phyloP scores from a whole-genome alignment of 164 flowering plant species.

The Cinnamomum micranthum region DNA sequence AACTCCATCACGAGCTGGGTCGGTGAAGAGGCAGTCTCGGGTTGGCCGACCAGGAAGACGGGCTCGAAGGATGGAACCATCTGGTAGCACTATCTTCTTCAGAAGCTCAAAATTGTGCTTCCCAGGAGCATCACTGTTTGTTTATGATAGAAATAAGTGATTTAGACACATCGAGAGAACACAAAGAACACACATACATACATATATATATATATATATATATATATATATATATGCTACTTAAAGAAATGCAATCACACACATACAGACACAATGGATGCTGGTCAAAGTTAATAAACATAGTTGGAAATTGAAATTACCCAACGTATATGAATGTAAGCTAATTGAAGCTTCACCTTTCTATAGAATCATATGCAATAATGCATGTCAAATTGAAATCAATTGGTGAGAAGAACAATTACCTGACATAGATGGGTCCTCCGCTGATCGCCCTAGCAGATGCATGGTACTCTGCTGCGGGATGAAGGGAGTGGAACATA shows the following conservation, averaged over 20 bases:
- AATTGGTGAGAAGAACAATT: not conserved
- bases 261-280: not conserved
- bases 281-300: no score
- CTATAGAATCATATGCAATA: not conserved
- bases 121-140: constrained; percentile 87
- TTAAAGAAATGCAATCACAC: not conserved
- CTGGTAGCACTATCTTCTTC: constrained; percentile 86
- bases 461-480: constrained; percentile 90
- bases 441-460: constrained; percentile 97
- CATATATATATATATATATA: no score
- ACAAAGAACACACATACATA: not conserved
- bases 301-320: no score
- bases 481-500: constrained; percentile 95
- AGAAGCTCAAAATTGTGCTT: constrained; percentile 83
- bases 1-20: constrained; percentile 85
- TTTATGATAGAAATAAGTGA: not conserved
- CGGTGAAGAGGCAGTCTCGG: constrained; percentile 72
- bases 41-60: constrained; percentile 86
- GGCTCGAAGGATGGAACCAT: constrained; percentile 86
- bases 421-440: constrained; percentile 93
- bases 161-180: not conserved
- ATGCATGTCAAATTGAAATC: not conserved
- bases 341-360: not conserved
- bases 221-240: not conserved
- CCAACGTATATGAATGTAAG: no score